Percentiles rank a stretch among this genome's conserved stretches.
Conservation (phyloP, 1,139 yeast species). For the Zygosaccharomyces pseudobailii region DNA sequence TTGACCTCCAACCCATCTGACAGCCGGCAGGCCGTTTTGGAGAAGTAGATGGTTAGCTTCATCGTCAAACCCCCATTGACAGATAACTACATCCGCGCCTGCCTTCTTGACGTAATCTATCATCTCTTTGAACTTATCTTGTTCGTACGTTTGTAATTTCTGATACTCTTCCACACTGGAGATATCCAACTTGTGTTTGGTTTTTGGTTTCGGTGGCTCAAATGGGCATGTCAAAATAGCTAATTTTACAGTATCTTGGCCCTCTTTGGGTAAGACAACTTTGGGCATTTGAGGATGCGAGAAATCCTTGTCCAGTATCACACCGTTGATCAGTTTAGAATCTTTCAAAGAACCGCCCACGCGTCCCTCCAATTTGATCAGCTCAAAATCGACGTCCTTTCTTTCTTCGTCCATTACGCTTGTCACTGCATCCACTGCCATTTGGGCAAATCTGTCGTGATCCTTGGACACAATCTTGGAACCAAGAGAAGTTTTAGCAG, state of each 20-base stretch:
- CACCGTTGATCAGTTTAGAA: slow-evolving; percentile 81
- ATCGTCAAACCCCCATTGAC: slow-evolving; percentile 99
- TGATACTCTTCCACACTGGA: slow-evolving; percentile 88
- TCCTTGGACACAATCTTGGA: slow-evolving; percentile 92
- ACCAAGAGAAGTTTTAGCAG: slow-evolving; percentile 93
- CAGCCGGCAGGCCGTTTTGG: slow-evolving; percentile 87
- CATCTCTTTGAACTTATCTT: slow-evolving; percentile 86
- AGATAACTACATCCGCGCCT: slow-evolving; percentile 94
- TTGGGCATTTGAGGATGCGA: slow-evolving; percentile 99
- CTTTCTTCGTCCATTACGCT: slow-evolving; percentile 89
- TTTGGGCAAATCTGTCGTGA: slow-evolving; percentile 88
- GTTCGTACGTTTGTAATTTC: slow-evolving; percentile 86
- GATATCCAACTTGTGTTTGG: slow-evolving; percentile 94
- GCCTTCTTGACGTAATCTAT: slow-evolving; percentile 77
- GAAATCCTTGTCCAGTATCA: slow-evolving; percentile 90
- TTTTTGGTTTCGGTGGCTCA: slow-evolving; percentile 99
- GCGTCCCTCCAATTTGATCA: slow-evolving; percentile 92
- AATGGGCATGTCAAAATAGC: slow-evolving; percentile 97
- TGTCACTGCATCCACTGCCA: slow-evolving; percentile 95
- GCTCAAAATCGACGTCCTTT: slow-evolving; percentile 93
- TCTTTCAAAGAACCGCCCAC: slow-evolving; percentile 92
- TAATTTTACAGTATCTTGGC: slow-evolving; percentile 64
- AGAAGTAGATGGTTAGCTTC: slow-evolving; percentile 93
- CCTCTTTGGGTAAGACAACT: slow-evolving; percentile 39
- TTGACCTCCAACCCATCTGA: slow-evolving; percentile 99